Evolutionary conservation across 2,329 filamentous ascomycete species (phyloP), one percentile per base, ranked within the genome.

Genomic region (Penicillium freii): DNA sequence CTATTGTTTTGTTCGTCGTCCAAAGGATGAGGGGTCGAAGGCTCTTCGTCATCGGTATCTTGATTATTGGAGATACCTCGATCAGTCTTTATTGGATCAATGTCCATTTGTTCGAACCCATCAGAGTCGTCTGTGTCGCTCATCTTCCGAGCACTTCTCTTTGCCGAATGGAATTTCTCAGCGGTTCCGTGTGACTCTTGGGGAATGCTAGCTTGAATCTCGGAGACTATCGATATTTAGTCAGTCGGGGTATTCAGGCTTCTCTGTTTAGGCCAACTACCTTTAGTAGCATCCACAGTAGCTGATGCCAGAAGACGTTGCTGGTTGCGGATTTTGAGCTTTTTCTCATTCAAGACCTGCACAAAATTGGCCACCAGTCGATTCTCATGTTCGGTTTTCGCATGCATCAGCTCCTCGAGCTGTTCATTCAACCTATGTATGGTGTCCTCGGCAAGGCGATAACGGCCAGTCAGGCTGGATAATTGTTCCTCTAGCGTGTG

Each of bases 271-370:
- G 21, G 21, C 60, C 19, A 38, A 40, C 56, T 68, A 78, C 71
- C 64, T 70, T 71, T 73, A 27, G 62, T 63, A 27, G 66, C 63
- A 64, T 82, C 76, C 19, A 78, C 62, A 54, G 81, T 81, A 9
- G 80, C 80, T 31, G 77, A 74, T 17, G 79, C 77, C 15, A 87
- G 67, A 6, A 86, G 69, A 23, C 84, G 78, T 65, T 84, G 82
- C 69, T 86, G 83, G 63, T 86, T 84, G 49, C 85, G 74, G 48
- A 87, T 86, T 67, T 87, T 87, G 6, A 84, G 75, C 72, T 87
- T 87, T 72, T 87, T 87, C 60, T 82, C 80, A 57, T 87, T 87
- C 9, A 87, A 72, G 25, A 87, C 65, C 47, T 80, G 77, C 52
- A 78, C 78, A 59, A 86, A 86, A 66, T 84, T 85, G 54, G 77